A percentile compares a stretch with the other conserved stretches of the same genome.
Evolutionary conservation across 2,329 filamentous ascomycete species (phyloP).

Genomic region (Fusarium sp.): DNA sequence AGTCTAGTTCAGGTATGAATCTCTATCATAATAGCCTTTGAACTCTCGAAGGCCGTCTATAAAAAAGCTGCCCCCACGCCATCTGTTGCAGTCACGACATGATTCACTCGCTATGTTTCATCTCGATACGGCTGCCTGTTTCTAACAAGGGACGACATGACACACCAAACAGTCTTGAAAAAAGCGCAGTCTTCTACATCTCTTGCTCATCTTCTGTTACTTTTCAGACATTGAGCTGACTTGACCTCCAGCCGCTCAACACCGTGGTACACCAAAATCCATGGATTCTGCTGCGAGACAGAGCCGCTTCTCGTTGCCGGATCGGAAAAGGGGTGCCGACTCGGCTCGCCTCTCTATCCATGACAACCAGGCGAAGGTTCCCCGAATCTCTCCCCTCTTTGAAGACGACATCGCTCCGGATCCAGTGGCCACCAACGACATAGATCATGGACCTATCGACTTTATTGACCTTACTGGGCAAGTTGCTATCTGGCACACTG

Average conservation of each 20-base stretch:
- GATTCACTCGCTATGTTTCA: neutral
- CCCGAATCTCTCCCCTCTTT: constrained; percentile 47
- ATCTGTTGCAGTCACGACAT: neutral
- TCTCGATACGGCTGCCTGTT: neutral
- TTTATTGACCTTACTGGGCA: constrained; percentile 60
- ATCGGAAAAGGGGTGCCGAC: constrained; percentile 48
- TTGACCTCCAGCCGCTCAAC: constrained; percentile 13
- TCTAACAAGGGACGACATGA: neutral
- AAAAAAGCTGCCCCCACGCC: neutral
- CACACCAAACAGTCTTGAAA: neutral
- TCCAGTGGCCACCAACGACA: constrained; percentile 5
- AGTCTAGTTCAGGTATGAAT: constrained; percentile 31
- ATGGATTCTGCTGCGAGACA: constrained; percentile 41
- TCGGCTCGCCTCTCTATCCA: constrained; percentile 31
- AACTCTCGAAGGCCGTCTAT: neutral
- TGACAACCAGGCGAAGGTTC: constrained; percentile 48
- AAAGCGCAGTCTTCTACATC: neutral
- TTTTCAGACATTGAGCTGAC: constrained; percentile 22
- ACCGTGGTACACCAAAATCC: constrained; percentile 7
- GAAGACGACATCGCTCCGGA: constrained; percentile 15
- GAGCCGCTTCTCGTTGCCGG: constrained; percentile 39
- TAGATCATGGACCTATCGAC: constrained; percentile 36
- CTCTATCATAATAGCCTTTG: neutral
- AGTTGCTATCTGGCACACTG: constrained; percentile 7
- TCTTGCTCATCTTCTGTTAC: neutral